phyloP scores from a whole-genome alignment of 169 alveolate species.

The Theileria sp. region DNA sequence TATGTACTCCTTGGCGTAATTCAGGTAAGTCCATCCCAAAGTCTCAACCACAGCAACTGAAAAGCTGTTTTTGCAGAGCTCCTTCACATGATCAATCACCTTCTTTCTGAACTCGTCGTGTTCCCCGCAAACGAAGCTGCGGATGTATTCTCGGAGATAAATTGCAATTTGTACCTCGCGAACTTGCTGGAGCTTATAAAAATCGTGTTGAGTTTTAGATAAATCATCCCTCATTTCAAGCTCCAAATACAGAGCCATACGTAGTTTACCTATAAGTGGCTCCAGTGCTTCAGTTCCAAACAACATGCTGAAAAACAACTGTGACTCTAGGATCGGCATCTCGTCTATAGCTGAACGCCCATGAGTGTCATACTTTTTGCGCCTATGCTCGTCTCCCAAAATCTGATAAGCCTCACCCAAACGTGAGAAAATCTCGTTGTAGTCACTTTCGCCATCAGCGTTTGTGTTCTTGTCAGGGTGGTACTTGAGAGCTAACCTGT shows the following conservation, averaged over 20 bases:
- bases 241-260: conserved; percentile 82
- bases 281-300: conserved; percentile 87
- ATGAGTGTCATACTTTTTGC: conserved; percentile 86
- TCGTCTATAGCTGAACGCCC: conserved; percentile 89
- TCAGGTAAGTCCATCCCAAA: conserved; percentile 88
- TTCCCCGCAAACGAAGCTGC: conserved; percentile 76
- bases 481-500: conserved; percentile 83
- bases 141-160: conserved; percentile 74
- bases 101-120: conserved; percentile 72
- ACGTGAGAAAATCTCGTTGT: conserved; percentile 82
- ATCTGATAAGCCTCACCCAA: conserved; percentile 91
- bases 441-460: conserved; percentile 78
- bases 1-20: conserved; percentile 83
- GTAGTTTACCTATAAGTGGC: conserved; percentile 84
- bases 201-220: conserved; percentile 45
- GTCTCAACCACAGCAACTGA: conserved; percentile 84
- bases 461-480: conserved; percentile 90
- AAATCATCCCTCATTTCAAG: conserved; percentile 63
- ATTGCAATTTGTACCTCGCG: conserved; percentile 83
- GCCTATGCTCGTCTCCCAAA: conserved; percentile 89
- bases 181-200: conserved; percentile 73
- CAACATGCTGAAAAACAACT: conserved; percentile 83
- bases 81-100: conserved; percentile 72
- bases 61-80: conserved; percentile 81
- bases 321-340: conserved; percentile 85